Percentiles rank a stretch among this genome's conserved stretches.
Evolutionary conservation across 306 rosid genomes (phyloP).

Genomic region (Macrotyloma uniflorum): DNA sequence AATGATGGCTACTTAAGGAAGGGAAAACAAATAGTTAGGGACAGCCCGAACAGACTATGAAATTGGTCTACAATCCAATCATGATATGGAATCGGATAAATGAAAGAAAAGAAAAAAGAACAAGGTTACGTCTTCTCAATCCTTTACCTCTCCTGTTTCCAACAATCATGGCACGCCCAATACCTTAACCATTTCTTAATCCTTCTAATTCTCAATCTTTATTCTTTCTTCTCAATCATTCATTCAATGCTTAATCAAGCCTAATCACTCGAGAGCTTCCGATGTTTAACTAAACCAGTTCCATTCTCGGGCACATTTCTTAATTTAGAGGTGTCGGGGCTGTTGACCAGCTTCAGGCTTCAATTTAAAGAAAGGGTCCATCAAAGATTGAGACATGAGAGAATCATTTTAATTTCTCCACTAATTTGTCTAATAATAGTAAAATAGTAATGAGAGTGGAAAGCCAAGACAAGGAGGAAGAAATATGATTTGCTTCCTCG

Average conservation of each 20-base stretch:
- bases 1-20: conserved; percentile 27
- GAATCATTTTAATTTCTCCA: conserved; percentile 28
- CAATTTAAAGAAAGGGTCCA: conserved; percentile 10
- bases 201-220: neutral
- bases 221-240: conserved; percentile 20
- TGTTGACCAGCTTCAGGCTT: conserved; percentile 29
- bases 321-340: neutral
- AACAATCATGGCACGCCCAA: conserved; percentile 9
- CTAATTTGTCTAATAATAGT: conserved; percentile 26
- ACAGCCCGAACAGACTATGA: conserved; percentile 27
- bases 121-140: conserved; percentile 32
- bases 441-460: conserved; percentile 32
- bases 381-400: conserved; percentile 24
- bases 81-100: neutral
- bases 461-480: too few relatives aligned
- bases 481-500: conserved; percentile 49
- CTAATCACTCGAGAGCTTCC: conserved; percentile 17
- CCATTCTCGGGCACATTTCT: neutral
- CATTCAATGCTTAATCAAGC: conserved; percentile 17
- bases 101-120: neutral
- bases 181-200: neutral
- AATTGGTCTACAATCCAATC: conserved; percentile 27
- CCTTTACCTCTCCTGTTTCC: neutral
- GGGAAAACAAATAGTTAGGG: conserved; percentile 9
- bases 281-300: conserved; percentile 8